Conservation (phyloP, 352 stramenopile genomes). For the Phytopythium boreale region DNA sequence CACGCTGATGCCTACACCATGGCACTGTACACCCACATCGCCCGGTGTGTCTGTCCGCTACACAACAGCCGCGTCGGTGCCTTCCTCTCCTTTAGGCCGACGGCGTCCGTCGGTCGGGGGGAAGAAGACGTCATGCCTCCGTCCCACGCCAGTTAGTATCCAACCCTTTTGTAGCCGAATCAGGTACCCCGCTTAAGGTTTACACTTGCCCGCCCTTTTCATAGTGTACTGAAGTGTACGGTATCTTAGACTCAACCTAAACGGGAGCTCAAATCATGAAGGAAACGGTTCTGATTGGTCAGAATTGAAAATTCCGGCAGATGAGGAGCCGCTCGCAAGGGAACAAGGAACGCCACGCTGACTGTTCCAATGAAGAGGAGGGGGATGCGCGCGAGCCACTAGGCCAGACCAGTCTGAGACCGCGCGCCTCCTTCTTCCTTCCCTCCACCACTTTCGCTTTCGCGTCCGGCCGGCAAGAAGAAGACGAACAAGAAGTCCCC, state of each 20-base stretch:
- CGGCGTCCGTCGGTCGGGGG: too few relatives aligned
- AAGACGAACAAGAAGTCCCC: not conserved
- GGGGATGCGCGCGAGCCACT: too few relatives aligned
- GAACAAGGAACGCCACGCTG: not conserved
- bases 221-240: not conserved
- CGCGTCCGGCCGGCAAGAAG: not conserved
- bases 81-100: too few relatives aligned
- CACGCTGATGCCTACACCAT: too few relatives aligned
- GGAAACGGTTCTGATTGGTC: not conserved
- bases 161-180: not conserved
- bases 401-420: too few relatives aligned
- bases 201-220: not conserved
- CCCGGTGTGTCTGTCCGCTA: not conserved
- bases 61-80: too few relatives aligned
- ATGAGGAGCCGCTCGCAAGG: not conserved
- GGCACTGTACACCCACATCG: not conserved
- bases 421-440: not conserved
- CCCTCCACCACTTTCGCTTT: not conserved
- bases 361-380: not conserved
- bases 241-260: not conserved
- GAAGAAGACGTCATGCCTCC: not conserved
- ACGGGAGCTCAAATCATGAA: not conserved
- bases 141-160: not conserved
- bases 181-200: constrained; percentile 1
- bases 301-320: not conserved